phyloP scores from a whole-genome alignment of 148 eudicot species.

The Dysphania ambrosioides region DNA sequence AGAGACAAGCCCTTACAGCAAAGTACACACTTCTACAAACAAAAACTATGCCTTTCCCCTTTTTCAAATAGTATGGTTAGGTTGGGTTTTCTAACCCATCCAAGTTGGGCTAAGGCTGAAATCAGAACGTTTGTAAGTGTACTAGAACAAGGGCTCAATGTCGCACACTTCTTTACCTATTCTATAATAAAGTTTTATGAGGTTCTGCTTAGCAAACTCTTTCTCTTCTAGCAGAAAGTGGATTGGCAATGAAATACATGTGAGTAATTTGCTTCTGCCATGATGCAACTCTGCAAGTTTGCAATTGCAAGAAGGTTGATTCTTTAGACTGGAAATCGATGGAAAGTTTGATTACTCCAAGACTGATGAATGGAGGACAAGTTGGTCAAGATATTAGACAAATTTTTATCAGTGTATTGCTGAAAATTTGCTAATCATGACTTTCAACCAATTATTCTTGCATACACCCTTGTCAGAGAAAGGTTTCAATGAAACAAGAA shows the following conservation, averaged over 20 bases:
- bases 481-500: neutral
- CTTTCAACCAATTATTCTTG: neutral
- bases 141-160: neutral
- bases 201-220: neutral
- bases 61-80: neutral
- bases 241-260: neutral
- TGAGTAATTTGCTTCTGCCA: neutral
- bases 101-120: neutral
- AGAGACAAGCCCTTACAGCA: neutral
- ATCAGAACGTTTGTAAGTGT: neutral
- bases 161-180: too few relatives aligned
- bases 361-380: neutral
- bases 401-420: neutral
- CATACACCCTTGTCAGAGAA: neutral
- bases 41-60: neutral
- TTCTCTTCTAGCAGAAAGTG: neutral
- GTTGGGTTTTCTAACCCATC: neutral
- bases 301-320: neutral
- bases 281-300: neutral
- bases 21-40: constrained; percentile 1
- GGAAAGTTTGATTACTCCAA: neutral
- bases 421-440: neutral
- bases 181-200: too few relatives aligned
- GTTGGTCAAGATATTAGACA: neutral
- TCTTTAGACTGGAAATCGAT: neutral